Evolutionary conservation across 805 yeast species (phyloP).

Genomic region (Yamadazyma akitaensis): DNA sequence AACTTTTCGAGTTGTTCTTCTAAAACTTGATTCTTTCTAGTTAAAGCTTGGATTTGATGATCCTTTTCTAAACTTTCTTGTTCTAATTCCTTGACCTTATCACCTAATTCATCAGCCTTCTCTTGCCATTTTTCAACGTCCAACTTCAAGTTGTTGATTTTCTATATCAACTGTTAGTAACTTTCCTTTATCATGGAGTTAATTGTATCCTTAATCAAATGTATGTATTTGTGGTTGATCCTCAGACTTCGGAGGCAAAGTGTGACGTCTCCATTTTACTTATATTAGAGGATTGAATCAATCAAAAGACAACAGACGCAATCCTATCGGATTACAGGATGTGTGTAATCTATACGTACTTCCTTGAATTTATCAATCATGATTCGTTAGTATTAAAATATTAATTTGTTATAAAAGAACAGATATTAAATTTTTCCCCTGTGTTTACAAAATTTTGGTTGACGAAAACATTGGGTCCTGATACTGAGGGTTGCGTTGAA

Average conservation of each 20-base stretch:
- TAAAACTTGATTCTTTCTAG: conserved; percentile 85
- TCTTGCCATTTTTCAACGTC: conserved; percentile 98
- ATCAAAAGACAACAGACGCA: neutral
- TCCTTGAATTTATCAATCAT: conserved; percentile 60
- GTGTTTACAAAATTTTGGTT: conserved; percentile 9
- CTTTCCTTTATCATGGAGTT: neutral
- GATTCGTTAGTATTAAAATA: neutral
- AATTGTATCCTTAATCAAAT: neutral
- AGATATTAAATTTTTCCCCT: conserved; percentile 4
- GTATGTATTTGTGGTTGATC: neutral
- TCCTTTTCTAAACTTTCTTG: conserved; percentile 91
- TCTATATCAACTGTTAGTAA: conserved; percentile 41
- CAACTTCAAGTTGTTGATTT: conserved; percentile 81
- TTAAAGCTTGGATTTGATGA: conserved; percentile 88
- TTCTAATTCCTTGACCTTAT: conserved; percentile 82
- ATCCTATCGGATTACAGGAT: neutral
- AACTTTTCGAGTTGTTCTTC: conserved; percentile 80
- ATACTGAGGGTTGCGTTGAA: conserved; percentile 2
- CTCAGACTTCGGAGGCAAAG: neutral
- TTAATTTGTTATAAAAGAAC: conserved; percentile 7
- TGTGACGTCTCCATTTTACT: neutral
- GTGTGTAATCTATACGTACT: conserved; percentile 33
- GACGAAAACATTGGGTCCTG: conserved; percentile 10
- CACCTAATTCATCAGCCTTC: conserved; percentile 83
- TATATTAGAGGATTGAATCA: neutral